These are phyloP conservation scores for Aspergillus alliaceus DNA, from an alignment of 2,329 filamentous ascomycete genomes.

Conservation along the genomic window DNA sequence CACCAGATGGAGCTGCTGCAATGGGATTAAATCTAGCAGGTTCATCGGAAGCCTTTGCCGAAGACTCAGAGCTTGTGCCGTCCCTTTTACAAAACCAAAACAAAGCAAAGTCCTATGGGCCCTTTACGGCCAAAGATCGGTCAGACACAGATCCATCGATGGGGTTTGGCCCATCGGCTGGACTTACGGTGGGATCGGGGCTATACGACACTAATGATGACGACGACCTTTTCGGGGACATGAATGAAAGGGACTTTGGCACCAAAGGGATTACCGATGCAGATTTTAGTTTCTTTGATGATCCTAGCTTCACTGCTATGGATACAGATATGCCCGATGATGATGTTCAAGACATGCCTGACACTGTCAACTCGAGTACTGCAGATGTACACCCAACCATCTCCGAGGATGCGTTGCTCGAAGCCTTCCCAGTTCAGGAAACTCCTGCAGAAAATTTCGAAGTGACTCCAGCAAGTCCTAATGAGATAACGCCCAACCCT, in stretches of 20 bases:
- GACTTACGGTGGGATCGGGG: conserved; percentile 36
- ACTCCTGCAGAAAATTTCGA: conserved; percentile 1
- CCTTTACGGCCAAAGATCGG: conserved; percentile 10
- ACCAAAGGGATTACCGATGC: conserved; percentile 60
- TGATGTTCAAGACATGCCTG: conserved; percentile 14
- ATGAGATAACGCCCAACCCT: background rate
- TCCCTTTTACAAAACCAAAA: conserved; percentile 16
- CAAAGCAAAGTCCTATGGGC: conserved; percentile 14
- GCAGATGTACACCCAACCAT: conserved; percentile 11
- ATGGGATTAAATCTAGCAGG: conserved; percentile 29
- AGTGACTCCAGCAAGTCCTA: background rate
- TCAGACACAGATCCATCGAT: conserved; percentile 22
- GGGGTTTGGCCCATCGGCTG: conserved; percentile 25
- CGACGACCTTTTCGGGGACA: conserved; percentile 61
- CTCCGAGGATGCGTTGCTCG: conserved; percentile 3
- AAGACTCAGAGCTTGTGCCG: conserved; percentile 26
- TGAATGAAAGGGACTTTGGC: conserved; percentile 55
- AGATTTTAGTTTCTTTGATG: conserved; percentile 67
- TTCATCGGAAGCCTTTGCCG: conserved; percentile 32
- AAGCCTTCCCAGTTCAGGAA: background rate
- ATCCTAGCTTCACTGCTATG: conserved; percentile 41
- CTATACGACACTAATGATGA: conserved; percentile 44
- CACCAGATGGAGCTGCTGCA: conserved; percentile 49
- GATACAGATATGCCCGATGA: conserved; percentile 14
- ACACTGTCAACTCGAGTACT: conserved; percentile 13